Evolutionary conservation across 2,329 filamentous ascomycete genomes (phyloP), one percentile per base, ranked within the genome.

Genomic region (Talaromyces sp.): DNA sequence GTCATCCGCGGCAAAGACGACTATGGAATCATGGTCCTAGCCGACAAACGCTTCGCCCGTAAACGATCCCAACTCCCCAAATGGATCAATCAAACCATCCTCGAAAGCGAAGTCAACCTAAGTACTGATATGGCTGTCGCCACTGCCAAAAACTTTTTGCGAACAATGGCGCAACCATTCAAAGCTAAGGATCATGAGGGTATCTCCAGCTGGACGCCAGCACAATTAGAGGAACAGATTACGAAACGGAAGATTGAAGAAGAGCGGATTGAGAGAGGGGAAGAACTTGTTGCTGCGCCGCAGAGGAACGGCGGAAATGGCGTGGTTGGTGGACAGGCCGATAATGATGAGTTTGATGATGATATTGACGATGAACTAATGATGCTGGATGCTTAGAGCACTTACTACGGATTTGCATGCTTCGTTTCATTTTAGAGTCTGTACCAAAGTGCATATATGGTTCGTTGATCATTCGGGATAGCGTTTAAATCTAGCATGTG

Each of bases 21-120:
- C 78, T 99, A 99, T 77, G 95, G 95, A n/a, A 92, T 99, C 82
- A 99, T 99, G 95, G 94, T 99, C 4, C 84, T 99, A 33, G 95
- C 96, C 2, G 95, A 99, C 77, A 89, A 92, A 49, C 88, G 95
- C 19, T 99, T 97, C 78, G 89, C 92, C 75, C 96, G 95, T 81
- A 98, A 98, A 80, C 85, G 93, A 43, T 84, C 79, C 3, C 96
- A 99, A 79, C 83, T 99, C 33, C 95, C 95, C 11, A 97, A 97
- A 75, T 99, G 95, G 95, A 99, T 99, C 73, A 91, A 89, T 68
- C 90, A 96, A 74, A 93, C 90, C 3, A 84, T 99, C 67, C 83
- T 91, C 37, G 93, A 97, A 59, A 89, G 89, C 25, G 93, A 97
- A 70, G 89, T 90, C 11, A 97, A 97, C 71, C 83, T 99, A 67